Percentiles rank a stretch among this genome's conserved stretches.
These are phyloP conservation scores for Auriculariales sp. DNA, from an alignment of 768 basidiomycete genomes.

Conservation along the genomic window DNA sequence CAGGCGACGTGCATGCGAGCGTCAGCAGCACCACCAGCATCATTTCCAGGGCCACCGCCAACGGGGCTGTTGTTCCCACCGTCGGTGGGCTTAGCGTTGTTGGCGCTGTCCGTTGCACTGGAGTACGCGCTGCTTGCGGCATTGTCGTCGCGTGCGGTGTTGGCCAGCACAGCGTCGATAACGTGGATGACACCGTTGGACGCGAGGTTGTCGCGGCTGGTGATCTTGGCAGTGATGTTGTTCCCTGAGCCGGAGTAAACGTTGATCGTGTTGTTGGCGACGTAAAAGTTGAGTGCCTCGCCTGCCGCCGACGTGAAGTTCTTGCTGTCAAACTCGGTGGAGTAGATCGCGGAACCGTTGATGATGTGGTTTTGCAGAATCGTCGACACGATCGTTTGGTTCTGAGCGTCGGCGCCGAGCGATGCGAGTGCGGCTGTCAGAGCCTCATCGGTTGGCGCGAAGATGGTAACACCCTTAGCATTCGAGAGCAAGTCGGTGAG, in stretches of 20 bases:
- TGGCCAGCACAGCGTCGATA: constrained; percentile 37
- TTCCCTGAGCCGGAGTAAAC: constrained; percentile 21
- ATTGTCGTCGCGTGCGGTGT: constrained; percentile 24
- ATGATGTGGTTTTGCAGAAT: constrained; percentile 50
- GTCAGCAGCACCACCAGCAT: not conserved
- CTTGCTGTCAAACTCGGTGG: constrained; percentile 25
- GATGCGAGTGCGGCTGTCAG: constrained; percentile 22
- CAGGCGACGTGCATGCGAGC: not conserved
- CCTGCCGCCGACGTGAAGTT: constrained; percentile 43
- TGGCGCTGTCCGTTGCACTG: not conserved
- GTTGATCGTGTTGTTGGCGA: constrained; percentile 44
- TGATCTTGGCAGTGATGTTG: constrained; percentile 36
- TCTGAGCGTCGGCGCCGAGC: constrained; percentile 22
- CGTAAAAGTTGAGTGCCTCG: constrained; percentile 30
- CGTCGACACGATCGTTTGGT: constrained; percentile 28
- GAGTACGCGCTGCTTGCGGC: constrained; percentile 39
- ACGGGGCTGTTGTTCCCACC: not conserved
- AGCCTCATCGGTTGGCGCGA: constrained; percentile 45
- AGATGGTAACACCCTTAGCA: constrained; percentile 46
- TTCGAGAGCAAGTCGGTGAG: constrained; percentile 23
- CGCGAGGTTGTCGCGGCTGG: constrained; percentile 43
- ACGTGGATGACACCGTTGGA: constrained; percentile 59
- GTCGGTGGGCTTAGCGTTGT: not conserved
- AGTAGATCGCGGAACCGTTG: constrained; percentile 57
- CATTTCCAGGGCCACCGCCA: not conserved